These are phyloP conservation scores for Yamadazyma laniorum DNA, from an alignment of 805 yeast genomes.

Conservation along the genomic window DNA sequence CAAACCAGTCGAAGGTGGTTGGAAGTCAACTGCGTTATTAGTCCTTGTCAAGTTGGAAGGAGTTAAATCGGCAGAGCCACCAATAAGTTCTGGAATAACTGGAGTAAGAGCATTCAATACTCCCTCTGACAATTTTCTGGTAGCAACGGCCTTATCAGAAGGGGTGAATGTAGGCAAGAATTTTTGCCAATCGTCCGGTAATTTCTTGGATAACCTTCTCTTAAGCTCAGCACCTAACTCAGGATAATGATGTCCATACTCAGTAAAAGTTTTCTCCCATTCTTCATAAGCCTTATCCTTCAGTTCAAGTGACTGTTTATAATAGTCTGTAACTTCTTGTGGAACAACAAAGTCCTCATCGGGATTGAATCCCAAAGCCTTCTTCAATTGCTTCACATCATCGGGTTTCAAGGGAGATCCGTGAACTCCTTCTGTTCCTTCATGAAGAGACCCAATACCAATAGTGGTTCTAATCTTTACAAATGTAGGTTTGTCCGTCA, in stretches of 20 bases:
- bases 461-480: slow-evolving; percentile 87
- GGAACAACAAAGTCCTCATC: slow-evolving; percentile 76
- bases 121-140: slow-evolving; percentile 90
- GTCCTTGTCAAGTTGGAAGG: slow-evolving; percentile 95
- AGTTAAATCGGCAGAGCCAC: slow-evolving; percentile 98
- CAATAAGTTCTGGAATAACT: slow-evolving; percentile 81
- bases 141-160: slow-evolving; percentile 78
- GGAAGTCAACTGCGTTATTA: slow-evolving; percentile 84
- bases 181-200: slow-evolving; percentile 81
- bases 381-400: slow-evolving; percentile 84
- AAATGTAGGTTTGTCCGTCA: slow-evolving; percentile 79
- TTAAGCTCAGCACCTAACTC: slow-evolving; percentile 72
- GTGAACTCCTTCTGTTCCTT: slow-evolving; percentile 91
- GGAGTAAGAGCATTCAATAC: slow-evolving; percentile 63
- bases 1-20: slow-evolving; percentile 73
- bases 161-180: slow-evolving; percentile 78
- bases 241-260: slow-evolving; percentile 70
- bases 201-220: slow-evolving; percentile 73
- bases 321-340: slow-evolving; percentile 74
- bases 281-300: slow-evolving; percentile 69
- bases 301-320: slow-evolving; percentile 52
- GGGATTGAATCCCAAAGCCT: slow-evolving; percentile 85
- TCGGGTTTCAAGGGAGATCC: slow-evolving; percentile 95
- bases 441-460: slow-evolving; percentile 85
- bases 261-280: slow-evolving; percentile 67